Base-by-base conservation (phyloP, 129 eudicot genomes). In the Chrysanthemum makinoi region DNA sequence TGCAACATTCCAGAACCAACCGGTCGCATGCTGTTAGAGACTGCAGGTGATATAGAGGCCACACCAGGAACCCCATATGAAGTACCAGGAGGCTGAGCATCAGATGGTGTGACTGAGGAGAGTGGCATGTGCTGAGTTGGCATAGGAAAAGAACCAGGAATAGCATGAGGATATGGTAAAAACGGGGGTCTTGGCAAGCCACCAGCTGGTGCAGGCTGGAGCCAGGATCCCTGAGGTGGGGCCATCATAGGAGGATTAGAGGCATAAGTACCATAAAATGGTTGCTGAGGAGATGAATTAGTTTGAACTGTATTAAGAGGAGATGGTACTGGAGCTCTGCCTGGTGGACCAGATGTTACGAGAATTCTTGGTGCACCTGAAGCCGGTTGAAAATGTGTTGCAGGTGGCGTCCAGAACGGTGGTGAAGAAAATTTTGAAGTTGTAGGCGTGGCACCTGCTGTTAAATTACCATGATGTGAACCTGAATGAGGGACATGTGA, bases 61-160 rank as follows among this genome's bases (percentile, higher is more conserved):
- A 77, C 80, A 61, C 76, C 77, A 61, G 84, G 65, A 71, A 83
- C 83, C 74, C 86, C 88, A 65, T 74, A 15, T 24, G 90, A 82
- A 52, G 93, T 72, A 50, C 96, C 97, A 46, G 97, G 93, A 80
- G 97, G 96, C 69, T 84, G 92, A 65, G 85, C 70, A 77, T 89
- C 88, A 18, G 89, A 81, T 70, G 81, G 62, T 53, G 86, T 77
- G 67, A 78, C 75, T n/a, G 82, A 82, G 62, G 82, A 35, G 44
- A 35, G 44, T 35, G 89, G 86, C 77, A 70, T 76, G 60, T 83
- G 83, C 53, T 72, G 87, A 68, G 78, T 57, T 55, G 91, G 84
- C 84, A 95, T 65, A 56, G 91, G 77, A 72, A 86, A 90, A 47
- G 91, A 79, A 49, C 83, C 88, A 48, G 93, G 80, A 65, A 80